phyloP scores from a whole-genome alignment of 345 rosid species.

The Moricandia arvensis region DNA sequence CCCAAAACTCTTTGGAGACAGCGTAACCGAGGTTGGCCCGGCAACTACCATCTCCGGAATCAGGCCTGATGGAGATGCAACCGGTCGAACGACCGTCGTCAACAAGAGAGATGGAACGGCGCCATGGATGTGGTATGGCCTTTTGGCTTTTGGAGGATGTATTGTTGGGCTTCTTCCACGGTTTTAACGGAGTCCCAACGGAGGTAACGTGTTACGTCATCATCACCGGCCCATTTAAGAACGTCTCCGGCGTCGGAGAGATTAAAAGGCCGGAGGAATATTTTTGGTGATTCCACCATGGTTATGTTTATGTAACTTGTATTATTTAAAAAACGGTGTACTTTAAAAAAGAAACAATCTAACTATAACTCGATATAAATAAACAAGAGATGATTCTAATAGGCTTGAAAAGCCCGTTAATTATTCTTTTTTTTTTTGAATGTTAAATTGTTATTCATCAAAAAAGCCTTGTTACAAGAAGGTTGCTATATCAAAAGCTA shows the following conservation, averaged over 20 bases:
- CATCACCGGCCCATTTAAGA: conserved; percentile 31
- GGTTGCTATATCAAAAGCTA: no score
- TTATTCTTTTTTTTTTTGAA: no score
- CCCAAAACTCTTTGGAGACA: conserved; percentile 13
- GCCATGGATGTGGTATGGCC: conserved; percentile 31
- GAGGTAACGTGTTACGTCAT: conserved; percentile 29
- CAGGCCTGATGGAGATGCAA: conserved; percentile 25
- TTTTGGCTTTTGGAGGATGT: conserved; percentile 18
- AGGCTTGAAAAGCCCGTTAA: no score
- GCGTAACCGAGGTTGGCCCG: conserved; percentile 18
- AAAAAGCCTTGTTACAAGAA: no score
- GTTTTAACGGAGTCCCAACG: conserved; percentile 20
- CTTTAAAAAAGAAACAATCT: no score
- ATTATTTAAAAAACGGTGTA: neutral
- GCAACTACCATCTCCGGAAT: conserved; percentile 1
- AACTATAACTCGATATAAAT: no score
- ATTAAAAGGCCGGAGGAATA: conserved; percentile 15
- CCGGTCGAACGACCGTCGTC: conserved; percentile 22
- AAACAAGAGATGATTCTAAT: no score
- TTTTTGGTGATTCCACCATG: conserved; percentile 4
- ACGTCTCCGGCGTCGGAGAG: conserved; percentile 22
- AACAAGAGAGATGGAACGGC: conserved; percentile 18
- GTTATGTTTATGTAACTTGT: neutral
- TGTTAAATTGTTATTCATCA: no score
- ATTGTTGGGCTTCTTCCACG: conserved; percentile 23